phyloP scores from a whole-genome alignment of 371 early-diverging fungal species.

The Syncephalastrum monosporum region DNA sequence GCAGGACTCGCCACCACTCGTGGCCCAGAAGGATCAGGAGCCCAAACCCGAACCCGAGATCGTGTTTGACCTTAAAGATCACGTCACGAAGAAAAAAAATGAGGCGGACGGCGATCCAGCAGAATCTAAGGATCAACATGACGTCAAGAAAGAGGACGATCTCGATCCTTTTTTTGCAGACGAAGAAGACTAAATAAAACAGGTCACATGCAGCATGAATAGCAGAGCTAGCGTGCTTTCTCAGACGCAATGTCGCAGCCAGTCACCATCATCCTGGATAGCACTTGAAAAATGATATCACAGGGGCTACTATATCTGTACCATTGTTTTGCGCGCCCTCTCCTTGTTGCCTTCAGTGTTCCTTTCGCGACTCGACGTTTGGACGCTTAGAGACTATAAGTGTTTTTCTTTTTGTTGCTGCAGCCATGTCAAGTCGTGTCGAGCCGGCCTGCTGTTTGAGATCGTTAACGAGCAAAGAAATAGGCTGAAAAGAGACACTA shows the following conservation, averaged over 20 bases:
- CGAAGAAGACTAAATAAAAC: conserved; percentile 10
- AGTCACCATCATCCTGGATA: background rate
- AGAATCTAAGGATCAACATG: background rate
- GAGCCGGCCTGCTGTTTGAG: too few species aligned
- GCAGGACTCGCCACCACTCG: conserved; percentile 33
- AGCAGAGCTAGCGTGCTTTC: background rate
- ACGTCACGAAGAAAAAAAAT: conserved; percentile 6
- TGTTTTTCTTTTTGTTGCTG: too few species aligned
- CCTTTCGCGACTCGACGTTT: too few species aligned
- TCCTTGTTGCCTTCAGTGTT: too few species aligned
- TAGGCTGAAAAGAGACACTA: too few species aligned
- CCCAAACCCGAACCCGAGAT: conserved; percentile 12
- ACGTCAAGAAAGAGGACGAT: conserved; percentile 6
- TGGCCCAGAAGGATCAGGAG: conserved; percentile 4
- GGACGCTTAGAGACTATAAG: too few species aligned
- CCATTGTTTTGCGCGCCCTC: too few species aligned
- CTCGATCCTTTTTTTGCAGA: conserved; percentile 29
- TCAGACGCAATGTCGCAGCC: background rate
- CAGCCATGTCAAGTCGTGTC: too few species aligned
- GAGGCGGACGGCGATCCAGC: background rate
- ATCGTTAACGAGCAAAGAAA: too few species aligned
- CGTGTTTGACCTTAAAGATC: conserved; percentile 22
- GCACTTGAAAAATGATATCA: conserved; percentile 2
- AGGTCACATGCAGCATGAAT: background rate
- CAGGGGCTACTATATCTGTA: background rate